phyloP scores from a whole-genome alignment of 75 land plant genomes.

The Picea glauca region DNA sequence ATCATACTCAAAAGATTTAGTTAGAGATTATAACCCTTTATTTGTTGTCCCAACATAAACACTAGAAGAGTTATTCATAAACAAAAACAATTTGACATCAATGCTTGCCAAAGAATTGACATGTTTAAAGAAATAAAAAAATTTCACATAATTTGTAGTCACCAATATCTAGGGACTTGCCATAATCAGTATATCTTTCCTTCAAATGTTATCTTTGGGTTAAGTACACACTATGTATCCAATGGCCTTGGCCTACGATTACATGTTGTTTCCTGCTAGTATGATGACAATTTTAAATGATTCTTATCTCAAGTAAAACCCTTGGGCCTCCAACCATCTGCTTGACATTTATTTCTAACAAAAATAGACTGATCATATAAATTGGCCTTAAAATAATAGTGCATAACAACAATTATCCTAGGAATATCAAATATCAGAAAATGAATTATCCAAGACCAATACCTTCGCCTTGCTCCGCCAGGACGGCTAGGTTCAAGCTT shows the following conservation, averaged over 20 bases:
- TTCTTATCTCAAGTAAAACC: not conserved
- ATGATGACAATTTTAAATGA: not conserved
- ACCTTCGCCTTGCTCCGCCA: constrained; percentile 72
- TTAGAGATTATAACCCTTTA: too few relatives aligned
- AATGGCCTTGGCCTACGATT: too few relatives aligned
- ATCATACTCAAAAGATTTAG: too few relatives aligned
- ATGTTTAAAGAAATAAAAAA: not conserved
- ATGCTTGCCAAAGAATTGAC: not conserved
- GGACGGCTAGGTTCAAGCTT: constrained; percentile 77
- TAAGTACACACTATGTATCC: not conserved
- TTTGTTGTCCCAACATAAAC: not conserved
- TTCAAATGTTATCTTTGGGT: not conserved
- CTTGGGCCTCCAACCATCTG: not conserved
- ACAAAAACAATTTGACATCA: not conserved
- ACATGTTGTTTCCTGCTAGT: not conserved
- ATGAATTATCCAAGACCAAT: not conserved
- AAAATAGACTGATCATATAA: not conserved
- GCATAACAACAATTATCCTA: not conserved
- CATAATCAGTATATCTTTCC: not conserved
- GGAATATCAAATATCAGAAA: not conserved
- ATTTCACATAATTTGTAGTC: not conserved
- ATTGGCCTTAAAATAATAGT: not conserved
- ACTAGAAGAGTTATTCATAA: not conserved
- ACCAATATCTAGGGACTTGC: not conserved
- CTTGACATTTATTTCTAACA: not conserved